These are phyloP conservation scores for Termitomyces sp. DNA, from an alignment of 768 basidiomycete genomes.

Conservation along the genomic window DNA sequence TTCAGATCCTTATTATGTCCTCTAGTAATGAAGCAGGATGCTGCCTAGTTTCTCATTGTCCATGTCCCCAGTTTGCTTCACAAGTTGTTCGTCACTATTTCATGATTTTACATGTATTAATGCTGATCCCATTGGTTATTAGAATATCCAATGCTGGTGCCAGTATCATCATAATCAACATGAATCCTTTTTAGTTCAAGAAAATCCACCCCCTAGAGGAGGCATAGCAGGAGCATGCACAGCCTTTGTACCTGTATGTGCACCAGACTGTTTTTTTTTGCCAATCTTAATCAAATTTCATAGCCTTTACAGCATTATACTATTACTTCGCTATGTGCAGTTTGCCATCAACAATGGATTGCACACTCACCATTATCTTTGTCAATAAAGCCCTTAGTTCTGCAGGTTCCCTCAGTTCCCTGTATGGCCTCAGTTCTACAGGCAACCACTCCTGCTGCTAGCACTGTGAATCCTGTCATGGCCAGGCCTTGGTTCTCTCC, in stretches of 20 bases:
- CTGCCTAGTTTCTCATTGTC: not conserved
- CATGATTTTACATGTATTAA: not conserved
- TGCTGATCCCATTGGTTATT: not conserved
- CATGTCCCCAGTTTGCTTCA: not conserved
- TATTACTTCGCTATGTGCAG: not conserved
- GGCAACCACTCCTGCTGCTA: too few species aligned
- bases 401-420: too few species aligned
- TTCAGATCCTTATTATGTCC: not conserved
- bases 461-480: too few species aligned
- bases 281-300: not conserved
- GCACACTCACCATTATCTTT: not conserved
- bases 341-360: not conserved
- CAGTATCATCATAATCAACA: not conserved
- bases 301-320: not conserved
- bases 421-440: too few species aligned
- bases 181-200: not conserved
- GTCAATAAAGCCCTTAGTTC: too few species aligned
- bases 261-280: too few species aligned
- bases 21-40: not conserved
- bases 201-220: not conserved
- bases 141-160: not conserved
- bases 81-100: not conserved
- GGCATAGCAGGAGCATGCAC: not conserved
- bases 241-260: not conserved
- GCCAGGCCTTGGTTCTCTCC: not conserved